Conservation (phyloP, 345 rosid species). For the Orychophragmus violaceus region DNA sequence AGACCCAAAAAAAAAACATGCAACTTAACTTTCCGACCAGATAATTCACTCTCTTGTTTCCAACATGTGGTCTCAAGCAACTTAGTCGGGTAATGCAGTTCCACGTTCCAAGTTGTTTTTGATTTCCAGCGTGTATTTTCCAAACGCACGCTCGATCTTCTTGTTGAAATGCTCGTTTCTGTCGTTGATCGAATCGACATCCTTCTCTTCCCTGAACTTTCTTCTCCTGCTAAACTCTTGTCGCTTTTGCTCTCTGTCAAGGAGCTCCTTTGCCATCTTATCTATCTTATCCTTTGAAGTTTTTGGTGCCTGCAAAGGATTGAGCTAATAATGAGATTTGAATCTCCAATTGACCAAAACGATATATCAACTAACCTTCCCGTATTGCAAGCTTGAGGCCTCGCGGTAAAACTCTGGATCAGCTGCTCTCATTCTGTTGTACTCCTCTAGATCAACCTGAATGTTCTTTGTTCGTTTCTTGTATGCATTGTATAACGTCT, state of each 20-base stretch:
- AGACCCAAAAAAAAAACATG: background rate
- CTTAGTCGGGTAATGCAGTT: constrained; percentile 94
- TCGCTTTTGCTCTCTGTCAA: constrained; percentile 71
- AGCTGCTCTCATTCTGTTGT: constrained; percentile 90
- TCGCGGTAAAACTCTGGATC: constrained; percentile 98
- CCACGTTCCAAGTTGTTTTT: constrained; percentile 98
- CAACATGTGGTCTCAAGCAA: constrained; percentile 18
- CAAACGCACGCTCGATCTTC: constrained; percentile 95
- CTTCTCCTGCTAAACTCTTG: constrained; percentile 84
- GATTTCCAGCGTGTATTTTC: constrained; percentile 89
- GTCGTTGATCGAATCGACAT: constrained; percentile 93
- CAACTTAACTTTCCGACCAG: too few relatives aligned
- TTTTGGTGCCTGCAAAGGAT: constrained; percentile 64
- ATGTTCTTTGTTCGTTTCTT: constrained; percentile 80
- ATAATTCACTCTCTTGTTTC: too few relatives aligned
- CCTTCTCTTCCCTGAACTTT: constrained; percentile 87
- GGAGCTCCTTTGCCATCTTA: constrained; percentile 79
- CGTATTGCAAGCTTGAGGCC: constrained; percentile 89
- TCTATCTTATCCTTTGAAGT: constrained; percentile 68
- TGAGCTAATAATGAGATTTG: background rate
- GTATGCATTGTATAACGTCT: constrained; percentile 75
- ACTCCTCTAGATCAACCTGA: constrained; percentile 69
- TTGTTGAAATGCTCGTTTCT: constrained; percentile 99
- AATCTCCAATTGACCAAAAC: too few relatives aligned
- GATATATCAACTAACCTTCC: constrained; percentile 55